These are phyloP conservation scores for Aschersonia sp. DNA, from an alignment of 2,329 filamentous ascomycete species.

Conservation along the genomic window DNA sequence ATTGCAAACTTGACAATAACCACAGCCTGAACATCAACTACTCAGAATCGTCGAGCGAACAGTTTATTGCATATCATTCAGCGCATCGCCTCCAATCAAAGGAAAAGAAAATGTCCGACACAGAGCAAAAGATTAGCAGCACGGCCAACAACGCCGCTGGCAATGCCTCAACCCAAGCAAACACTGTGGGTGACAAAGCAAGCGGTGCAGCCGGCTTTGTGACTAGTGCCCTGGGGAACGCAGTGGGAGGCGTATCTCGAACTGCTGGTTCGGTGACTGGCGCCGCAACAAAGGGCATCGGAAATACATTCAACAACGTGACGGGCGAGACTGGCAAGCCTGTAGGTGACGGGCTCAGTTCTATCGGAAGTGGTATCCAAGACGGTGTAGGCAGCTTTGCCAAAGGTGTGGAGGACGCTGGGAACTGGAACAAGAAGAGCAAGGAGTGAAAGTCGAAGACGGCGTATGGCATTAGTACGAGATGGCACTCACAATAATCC, in stretches of 20 bases:
- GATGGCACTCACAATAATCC: background rate
- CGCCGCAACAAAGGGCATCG: conserved; percentile 40
- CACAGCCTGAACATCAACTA: too few species aligned
- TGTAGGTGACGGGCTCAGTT: conserved; percentile 38
- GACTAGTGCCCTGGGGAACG: conserved; percentile 25
- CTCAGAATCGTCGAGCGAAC: too few species aligned
- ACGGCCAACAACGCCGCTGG: conserved; percentile 2
- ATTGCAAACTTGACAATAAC: too few species aligned
- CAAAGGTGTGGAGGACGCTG: conserved; percentile 41
- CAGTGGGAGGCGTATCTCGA: conserved; percentile 22
- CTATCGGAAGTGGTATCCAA: conserved; percentile 37
- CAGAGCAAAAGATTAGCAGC: conserved; percentile 1
- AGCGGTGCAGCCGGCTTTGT: conserved; percentile 22
- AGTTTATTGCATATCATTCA: background rate
- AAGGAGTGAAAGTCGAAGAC: background rate
- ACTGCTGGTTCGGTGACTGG: conserved; percentile 28
- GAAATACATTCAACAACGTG: conserved; percentile 37
- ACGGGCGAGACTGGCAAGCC: conserved; percentile 39
- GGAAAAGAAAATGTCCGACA: conserved; percentile 2
- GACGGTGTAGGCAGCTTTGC: conserved; percentile 31
- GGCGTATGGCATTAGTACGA: background rate
- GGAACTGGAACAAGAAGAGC: conserved; percentile 34
- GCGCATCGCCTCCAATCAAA: conserved; percentile 1
- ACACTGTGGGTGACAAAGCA: conserved; percentile 13
- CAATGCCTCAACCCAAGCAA: conserved; percentile 8